Base-by-base conservation (phyloP, 306 rosid species). In the Lathyrus tuberosus region DNA sequence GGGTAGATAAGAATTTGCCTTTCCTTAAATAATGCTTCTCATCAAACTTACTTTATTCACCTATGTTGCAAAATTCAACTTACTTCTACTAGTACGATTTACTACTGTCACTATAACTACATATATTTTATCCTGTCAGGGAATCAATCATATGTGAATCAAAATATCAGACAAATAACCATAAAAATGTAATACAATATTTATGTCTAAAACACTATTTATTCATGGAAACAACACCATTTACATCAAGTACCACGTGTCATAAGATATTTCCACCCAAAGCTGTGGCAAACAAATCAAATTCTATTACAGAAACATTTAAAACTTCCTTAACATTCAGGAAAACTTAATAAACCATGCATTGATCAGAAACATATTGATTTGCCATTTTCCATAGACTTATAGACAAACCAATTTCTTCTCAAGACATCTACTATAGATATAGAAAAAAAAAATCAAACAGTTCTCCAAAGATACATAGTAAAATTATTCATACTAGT, bases 361-460 rank as follows among this genome's bases (percentile, higher is more conserved):
- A n/a, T 37, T 71, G 17, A n/a, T n/a, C n/a, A 49, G 11, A 37
- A 53, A 11, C 47, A 42, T 2, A 53, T 67, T 54, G 78, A 61
- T 71, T 66, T 76, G 78, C 59, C 78, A 60, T 17, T 0, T 53
- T 10, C 8, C 60, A 11, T 53, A 62, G 4, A 20, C 67, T 76
- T 49, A 75, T n/a, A 59, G 66, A 66, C 80, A 71, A 76, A 81
- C 38, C 79, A 63, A 68, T 56, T 47, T 30, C 56, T 75, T 62
- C 51, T 46, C 10, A 57, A 37, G 24, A 17, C 77, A 64, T 71
- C 14, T 17, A 59, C 69, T 49, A 12, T 8, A 53, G 33, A 42
- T 42, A 42, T 42, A 42, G 47, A 42, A 42, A 4, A 41, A 42
- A 12, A 41, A 42, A 11, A 42, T 0, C 12, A 42, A 35, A 9